Evolutionary conservation across 2,329 filamentous ascomycete species (phyloP), one percentile per base, ranked within the genome.

Genomic region (Tolypocladium tundrense): DNA sequence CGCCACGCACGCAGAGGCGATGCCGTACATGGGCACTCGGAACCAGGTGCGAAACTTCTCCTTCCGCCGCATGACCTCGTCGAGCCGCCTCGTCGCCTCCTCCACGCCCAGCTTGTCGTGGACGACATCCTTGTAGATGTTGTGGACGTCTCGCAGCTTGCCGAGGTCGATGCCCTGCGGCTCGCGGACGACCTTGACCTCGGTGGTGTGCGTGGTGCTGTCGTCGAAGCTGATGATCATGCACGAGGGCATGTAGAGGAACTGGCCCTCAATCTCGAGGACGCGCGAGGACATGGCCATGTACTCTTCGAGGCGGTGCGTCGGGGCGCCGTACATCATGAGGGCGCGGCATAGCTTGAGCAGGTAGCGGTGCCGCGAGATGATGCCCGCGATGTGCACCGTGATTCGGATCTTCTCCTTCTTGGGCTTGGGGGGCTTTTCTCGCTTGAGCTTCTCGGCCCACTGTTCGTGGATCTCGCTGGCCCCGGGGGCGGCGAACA

Each of bases 201-300:
- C 88, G n/a, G 87, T 87, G 0, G 88, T 91, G 66, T 91, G 88
- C 0, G 88, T 90, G 0, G 74, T 72, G 62, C 74, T 77, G 61
- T 93, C 89, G 66, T 89, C 91, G 67, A 97, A 96, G 5, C 90
- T 93, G 68, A 96, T 88, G 58, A 97, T 89, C 92, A 97, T 97
- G 67, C 90, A 95, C 0, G 90, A 90, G 0, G 92, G 91, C 37
- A 96, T 84, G 69, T 96, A 97, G 27, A 96, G 75, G 65, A 94
- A 96, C 66, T 96, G 91, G 7, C 88, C 88, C 63, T 96, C 88
- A 19, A 96, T 92, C 70, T 92, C 89, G 42, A 97, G 80, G 1
- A 94, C 89, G n/a, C 89, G 82, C 1, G 92, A 87, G 10, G 89
- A 91, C 88, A 93, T 95, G 61, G 82, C 86, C 83, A 97, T 87